Percentiles rank a stretch among this genome's conserved stretches.
Evolutionary conservation across 1,139 yeast genomes (phyloP).

Genomic region (Suhomyces panamericanus): DNA sequence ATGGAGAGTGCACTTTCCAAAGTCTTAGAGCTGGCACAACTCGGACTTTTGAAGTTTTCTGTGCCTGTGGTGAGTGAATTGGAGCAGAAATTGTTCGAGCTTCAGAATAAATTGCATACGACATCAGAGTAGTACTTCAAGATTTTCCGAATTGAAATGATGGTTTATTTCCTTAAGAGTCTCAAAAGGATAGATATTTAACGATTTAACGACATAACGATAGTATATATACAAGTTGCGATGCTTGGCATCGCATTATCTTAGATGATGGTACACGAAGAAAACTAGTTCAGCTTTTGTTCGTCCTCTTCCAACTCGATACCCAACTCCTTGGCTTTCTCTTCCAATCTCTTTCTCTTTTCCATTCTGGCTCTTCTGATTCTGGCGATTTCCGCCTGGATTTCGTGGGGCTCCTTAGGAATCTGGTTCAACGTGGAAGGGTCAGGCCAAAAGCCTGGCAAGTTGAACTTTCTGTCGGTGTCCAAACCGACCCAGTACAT

Average conservation of each 20-base stretch:
- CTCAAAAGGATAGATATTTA: background rate
- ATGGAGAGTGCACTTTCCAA: slow-evolving; percentile 1
- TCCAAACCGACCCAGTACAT: slow-evolving; percentile 93
- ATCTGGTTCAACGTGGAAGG: slow-evolving; percentile 87
- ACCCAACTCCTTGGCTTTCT: slow-evolving; percentile 67
- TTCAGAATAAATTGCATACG: background rate
- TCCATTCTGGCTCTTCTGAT: slow-evolving; percentile 74
- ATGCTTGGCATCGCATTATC: background rate
- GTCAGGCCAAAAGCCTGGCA: slow-evolving; percentile 98
- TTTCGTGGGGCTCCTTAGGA: slow-evolving; percentile 91
- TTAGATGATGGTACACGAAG: too few relatives aligned
- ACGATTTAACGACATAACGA: slow-evolving; percentile 1
- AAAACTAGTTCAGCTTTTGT: background rate
- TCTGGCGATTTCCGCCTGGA: slow-evolving; percentile 86
- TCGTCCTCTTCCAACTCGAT: slow-evolving; percentile 42
- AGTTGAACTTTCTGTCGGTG: slow-evolving; percentile 82
- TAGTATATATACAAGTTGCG: slow-evolving; percentile 2
- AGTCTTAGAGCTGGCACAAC: slow-evolving; percentile 4
- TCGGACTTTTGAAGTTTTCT: slow-evolving; percentile 1
- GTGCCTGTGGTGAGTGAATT: slow-evolving; percentile 1
- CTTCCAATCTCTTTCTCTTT: slow-evolving; percentile 72
- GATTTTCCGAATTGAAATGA: background rate
- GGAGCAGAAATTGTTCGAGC: background rate
- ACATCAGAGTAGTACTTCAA: background rate
- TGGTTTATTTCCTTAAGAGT: too few relatives aligned